Evolutionary conservation across 768 basidiomycete species (phyloP).

Genomic region (Asterophora lycoperdoides): DNA sequence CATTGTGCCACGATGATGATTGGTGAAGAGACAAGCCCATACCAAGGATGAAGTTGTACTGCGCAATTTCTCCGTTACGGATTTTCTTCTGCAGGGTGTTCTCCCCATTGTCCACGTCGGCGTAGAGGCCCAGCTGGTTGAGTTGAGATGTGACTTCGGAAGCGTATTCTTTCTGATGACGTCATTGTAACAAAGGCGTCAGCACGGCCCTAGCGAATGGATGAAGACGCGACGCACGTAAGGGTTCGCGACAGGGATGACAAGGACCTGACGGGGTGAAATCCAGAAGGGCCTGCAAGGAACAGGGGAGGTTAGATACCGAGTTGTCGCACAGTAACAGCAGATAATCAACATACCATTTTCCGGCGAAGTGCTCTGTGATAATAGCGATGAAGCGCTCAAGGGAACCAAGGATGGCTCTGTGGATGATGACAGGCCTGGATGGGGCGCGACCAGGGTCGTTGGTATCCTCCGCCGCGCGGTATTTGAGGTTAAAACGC

Average conservation of each 20-base stretch:
- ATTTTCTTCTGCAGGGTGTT: slow-evolving; percentile 97
- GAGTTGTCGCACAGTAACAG: slow-evolving; percentile 1
- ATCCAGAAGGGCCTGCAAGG: slow-evolving; percentile 91
- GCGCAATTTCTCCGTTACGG: slow-evolving; percentile 92
- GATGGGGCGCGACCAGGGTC: slow-evolving; percentile 50
- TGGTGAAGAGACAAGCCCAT: slow-evolving; percentile 19
- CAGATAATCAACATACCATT: slow-evolving; percentile 63
- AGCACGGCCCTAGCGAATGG: slow-evolving; percentile 13
- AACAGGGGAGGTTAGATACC: background rate
- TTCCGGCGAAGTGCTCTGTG: slow-evolving; percentile 96
- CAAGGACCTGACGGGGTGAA: slow-evolving; percentile 91
- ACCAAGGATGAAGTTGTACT: slow-evolving; percentile 98
- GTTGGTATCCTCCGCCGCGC: slow-evolving; percentile 68
- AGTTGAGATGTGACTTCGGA: slow-evolving; percentile 71
- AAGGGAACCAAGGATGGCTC: slow-evolving; percentile 89
- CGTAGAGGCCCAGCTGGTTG: slow-evolving; percentile 67
- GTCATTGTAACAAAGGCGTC: slow-evolving; percentile 1
- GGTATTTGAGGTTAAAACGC: slow-evolving; percentile 92
- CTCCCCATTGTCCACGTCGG: slow-evolving; percentile 88
- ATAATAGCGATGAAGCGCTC: slow-evolving; percentile 97
- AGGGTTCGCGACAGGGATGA: slow-evolving; percentile 88
- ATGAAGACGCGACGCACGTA: slow-evolving; percentile 56
- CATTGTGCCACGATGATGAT: background rate
- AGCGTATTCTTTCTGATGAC: slow-evolving; percentile 83
- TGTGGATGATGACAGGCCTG: slow-evolving; percentile 96